Conservation (phyloP, 768 basidiomycete species). For the Cyclocybe cylindracea region DNA sequence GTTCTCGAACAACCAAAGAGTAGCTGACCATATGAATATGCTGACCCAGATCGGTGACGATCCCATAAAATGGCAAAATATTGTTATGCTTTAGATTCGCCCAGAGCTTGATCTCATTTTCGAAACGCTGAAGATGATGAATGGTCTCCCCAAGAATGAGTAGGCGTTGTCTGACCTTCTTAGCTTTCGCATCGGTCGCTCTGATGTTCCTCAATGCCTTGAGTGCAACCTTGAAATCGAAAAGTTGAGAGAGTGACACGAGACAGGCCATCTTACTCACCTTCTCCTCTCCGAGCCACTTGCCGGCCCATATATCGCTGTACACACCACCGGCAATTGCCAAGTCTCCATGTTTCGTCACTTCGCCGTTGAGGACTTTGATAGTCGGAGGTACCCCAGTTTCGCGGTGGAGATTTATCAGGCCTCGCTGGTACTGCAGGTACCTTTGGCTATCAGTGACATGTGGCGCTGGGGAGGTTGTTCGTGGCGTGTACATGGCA, state of each 20-base stretch:
- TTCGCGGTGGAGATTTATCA: constrained; percentile 46
- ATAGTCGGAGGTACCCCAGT: constrained; percentile 57
- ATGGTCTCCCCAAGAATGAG: not conserved
- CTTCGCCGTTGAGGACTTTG: constrained; percentile 54
- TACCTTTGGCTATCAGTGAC: constrained; percentile 31
- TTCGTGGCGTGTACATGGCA: constrained; percentile 6
- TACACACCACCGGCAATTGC: constrained; percentile 52
- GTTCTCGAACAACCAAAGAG: not conserved
- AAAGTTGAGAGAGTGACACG: not conserved
- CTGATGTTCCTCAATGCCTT: constrained; percentile 53
- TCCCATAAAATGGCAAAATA: constrained; percentile 56
- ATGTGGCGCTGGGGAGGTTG: constrained; percentile 20
- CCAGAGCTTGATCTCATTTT: constrained; percentile 59
- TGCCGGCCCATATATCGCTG: constrained; percentile 56
- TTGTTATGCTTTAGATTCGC: constrained; percentile 50
- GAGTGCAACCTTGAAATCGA: constrained; percentile 48
- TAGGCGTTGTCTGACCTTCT: constrained; percentile 31
- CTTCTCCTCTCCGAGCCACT: constrained; percentile 56
- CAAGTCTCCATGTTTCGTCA: constrained; percentile 37
- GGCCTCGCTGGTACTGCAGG: constrained; percentile 44
- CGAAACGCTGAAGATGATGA: constrained; percentile 45
- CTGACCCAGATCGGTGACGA: constrained; percentile 53
- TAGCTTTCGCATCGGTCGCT: constrained; percentile 40
- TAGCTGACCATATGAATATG: constrained; percentile 48
- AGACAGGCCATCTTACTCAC: constrained; percentile 21